These are phyloP conservation scores for Fusarium sp. DNA, from an alignment of 2,329 filamentous ascomycete species.

Conservation along the genomic window DNA sequence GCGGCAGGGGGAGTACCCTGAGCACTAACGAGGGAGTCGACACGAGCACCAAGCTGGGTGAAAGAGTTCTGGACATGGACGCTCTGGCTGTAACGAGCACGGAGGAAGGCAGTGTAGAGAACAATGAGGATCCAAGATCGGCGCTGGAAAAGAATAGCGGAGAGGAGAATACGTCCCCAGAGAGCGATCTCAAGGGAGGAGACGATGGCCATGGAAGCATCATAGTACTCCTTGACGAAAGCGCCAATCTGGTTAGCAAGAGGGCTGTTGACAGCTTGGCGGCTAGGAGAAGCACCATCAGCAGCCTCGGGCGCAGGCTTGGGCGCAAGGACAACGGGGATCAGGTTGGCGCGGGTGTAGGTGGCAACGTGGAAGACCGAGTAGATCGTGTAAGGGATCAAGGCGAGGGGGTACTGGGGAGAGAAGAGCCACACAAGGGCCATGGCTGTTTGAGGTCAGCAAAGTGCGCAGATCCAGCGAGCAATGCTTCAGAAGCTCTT, in stretches of 20 bases:
- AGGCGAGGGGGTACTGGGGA: slow-evolving; percentile 87
- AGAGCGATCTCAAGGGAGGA: slow-evolving; percentile 87
- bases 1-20: slow-evolving; percentile 86
- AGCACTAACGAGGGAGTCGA: slow-evolving; percentile 84
- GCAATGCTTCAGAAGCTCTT: slow-evolving; percentile 50
- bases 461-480: neutral
- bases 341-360: slow-evolving; percentile 91
- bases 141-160: slow-evolving; percentile 87
- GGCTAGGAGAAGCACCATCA: slow-evolving; percentile 59
- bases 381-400: slow-evolving; percentile 96
- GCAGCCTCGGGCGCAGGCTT: slow-evolving; percentile 64
- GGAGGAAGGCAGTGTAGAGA: slow-evolving; percentile 92
- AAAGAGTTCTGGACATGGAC: slow-evolving; percentile 90
- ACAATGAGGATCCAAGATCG: slow-evolving; percentile 88
- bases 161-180: slow-evolving; percentile 83
- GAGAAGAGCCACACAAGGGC: slow-evolving; percentile 94
- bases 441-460: slow-evolving; percentile 70
- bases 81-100: slow-evolving; percentile 90
- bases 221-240: slow-evolving; percentile 99
- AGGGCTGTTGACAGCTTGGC: slow-evolving; percentile 63
- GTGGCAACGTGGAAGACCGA: slow-evolving; percentile 98
- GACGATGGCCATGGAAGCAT: slow-evolving; percentile 93
- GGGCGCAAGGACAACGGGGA: slow-evolving; percentile 83
- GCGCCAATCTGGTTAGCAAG: slow-evolving; percentile 84
- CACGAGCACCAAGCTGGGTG: slow-evolving; percentile 73